Percentiles rank a stretch among this genome's conserved stretches.
Conservation (phyloP, 2,329 filamentous ascomycete genomes). For the Fusarium denticulatum region DNA sequence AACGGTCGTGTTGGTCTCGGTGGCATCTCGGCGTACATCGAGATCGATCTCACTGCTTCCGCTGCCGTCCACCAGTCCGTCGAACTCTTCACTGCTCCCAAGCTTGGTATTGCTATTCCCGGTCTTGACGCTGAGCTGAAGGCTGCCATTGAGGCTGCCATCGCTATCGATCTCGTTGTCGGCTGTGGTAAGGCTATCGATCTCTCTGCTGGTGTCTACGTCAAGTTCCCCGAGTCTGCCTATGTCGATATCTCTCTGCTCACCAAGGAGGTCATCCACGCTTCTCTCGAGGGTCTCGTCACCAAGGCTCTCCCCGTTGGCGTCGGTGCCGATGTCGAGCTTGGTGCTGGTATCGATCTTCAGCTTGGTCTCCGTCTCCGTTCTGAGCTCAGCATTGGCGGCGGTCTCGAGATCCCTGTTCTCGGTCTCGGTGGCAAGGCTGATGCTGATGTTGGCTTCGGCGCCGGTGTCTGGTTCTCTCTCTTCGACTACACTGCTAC, state of each 20-base stretch:
- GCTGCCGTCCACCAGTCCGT: slow-evolving; percentile 60
- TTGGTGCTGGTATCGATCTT: slow-evolving; percentile 57
- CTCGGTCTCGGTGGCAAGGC: slow-evolving; percentile 46
- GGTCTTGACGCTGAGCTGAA: slow-evolving; percentile 54
- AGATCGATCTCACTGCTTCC: slow-evolving; percentile 57
- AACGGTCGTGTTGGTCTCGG: slow-evolving; percentile 58
- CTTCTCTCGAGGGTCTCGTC: slow-evolving; percentile 52
- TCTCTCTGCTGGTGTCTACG: slow-evolving; percentile 57
- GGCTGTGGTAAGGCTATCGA: slow-evolving; percentile 58
- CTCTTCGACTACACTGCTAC: slow-evolving; percentile 61
- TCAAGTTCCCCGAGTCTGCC: slow-evolving; percentile 59
- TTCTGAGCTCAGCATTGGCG: slow-evolving; percentile 55
- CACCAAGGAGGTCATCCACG: slow-evolving; percentile 51
- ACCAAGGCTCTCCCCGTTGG: slow-evolving; percentile 42
- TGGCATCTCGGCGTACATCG: slow-evolving; percentile 62
- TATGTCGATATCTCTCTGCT: slow-evolving; percentile 54
- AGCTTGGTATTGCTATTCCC: slow-evolving; percentile 51
- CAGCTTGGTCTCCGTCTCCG: slow-evolving; percentile 62
- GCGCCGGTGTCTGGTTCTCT: slow-evolving; percentile 60
- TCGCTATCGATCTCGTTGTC: slow-evolving; percentile 63
- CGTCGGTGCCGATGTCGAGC: slow-evolving; percentile 40
- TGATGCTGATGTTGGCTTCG: slow-evolving; percentile 51
- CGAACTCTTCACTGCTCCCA: slow-evolving; percentile 57
- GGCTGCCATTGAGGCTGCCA: slow-evolving; percentile 58
- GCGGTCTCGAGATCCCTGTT: slow-evolving; percentile 43